Evolutionary conservation across 352 stramenopile genomes (phyloP), one percentile per base, ranked within the genome.

Genomic region (Aphanomyces astaci): DNA sequence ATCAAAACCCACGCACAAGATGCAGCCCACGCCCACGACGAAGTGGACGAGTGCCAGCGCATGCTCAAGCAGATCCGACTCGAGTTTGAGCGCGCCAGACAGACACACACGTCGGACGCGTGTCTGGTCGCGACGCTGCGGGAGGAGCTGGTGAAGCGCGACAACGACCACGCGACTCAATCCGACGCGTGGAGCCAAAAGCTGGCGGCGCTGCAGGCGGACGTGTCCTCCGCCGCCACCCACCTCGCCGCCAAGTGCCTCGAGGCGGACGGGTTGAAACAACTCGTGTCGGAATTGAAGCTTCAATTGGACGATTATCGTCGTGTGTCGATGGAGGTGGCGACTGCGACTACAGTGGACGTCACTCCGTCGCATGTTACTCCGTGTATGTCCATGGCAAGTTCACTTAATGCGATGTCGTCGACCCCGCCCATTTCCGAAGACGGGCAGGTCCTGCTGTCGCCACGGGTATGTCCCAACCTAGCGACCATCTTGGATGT

Each of bases 21-120:
- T n/a, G 10, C 33, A 22, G 51, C 51, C 13, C 30, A 32, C 25
- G 27, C 30, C 17, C 51, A 59, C 27, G 15, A 22, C 13, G 51
- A 59, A n/a, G 10, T 59, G 0, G 51, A 59, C 51, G 51, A 30
- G 30, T 59, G 51, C 51, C 51, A 59, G 30, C 32, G 33, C n/a
- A 33, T 59, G 51, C 51, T 59, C 2, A 22, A 15, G 25, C 51
- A 59, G 30, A 30, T 59, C 22, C 51, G 4, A 30, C 24, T 40
- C 11, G 51, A 59, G 5, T 36, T 59, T n/a, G 30, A 59, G 11
- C 51, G 27, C 7, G 51, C 51, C 7, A 7, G 51, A 7, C 51
- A 59, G 27, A 53, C 45, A 10, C 45, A 53, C 13, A 25, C 45
- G 13, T 22, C 51, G 0, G 25, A 59, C 27, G 30, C 51, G 9